These are phyloP conservation scores for Oemleria cerasiformis DNA, from an alignment of 306 rosid genomes.

Conservation along the genomic window DNA sequence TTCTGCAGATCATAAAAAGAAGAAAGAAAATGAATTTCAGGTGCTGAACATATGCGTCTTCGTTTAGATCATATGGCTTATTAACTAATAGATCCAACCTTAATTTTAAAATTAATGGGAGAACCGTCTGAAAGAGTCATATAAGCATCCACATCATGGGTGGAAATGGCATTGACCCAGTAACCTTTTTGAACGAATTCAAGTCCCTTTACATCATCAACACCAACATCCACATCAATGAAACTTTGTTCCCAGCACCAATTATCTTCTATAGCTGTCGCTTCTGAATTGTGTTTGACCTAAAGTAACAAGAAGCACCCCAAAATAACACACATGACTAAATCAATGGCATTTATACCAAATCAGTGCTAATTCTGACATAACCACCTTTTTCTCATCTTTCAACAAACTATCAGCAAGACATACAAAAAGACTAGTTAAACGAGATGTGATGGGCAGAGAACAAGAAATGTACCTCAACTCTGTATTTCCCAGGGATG, in stretches of 20 bases:
- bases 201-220: slow-evolving; percentile 70
- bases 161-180: slow-evolving; percentile 71
- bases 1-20: slow-evolving; percentile 60
- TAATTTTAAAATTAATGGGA: slow-evolving; percentile 56
- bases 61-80: slow-evolving; percentile 17
- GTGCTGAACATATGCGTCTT: slow-evolving; percentile 16
- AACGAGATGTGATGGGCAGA: slow-evolving; percentile 22
- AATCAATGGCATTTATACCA: slow-evolving; percentile 7
- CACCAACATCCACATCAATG: slow-evolving; percentile 70
- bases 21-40: slow-evolving; percentile 27
- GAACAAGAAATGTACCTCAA: slow-evolving; percentile 54
- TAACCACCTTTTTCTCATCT: neutral
- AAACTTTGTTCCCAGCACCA: slow-evolving; percentile 95
- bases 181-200: slow-evolving; percentile 84
- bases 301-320: slow-evolving; percentile 36
- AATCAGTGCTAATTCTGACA: neutral
- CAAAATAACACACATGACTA: slow-evolving; percentile 9
- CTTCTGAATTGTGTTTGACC: slow-evolving; percentile 63
- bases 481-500: slow-evolving; percentile 88
- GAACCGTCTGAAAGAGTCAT: slow-evolving; percentile 72
- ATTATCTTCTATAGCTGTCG: slow-evolving; percentile 49
- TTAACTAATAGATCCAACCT: slow-evolving; percentile 41
- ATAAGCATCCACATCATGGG: slow-evolving; percentile 79
- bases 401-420: neutral
- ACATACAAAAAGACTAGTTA: slow-evolving; percentile 5